Conservation (phyloP, 2,329 filamentous ascomycete species). For the Phoma sp. region DNA sequence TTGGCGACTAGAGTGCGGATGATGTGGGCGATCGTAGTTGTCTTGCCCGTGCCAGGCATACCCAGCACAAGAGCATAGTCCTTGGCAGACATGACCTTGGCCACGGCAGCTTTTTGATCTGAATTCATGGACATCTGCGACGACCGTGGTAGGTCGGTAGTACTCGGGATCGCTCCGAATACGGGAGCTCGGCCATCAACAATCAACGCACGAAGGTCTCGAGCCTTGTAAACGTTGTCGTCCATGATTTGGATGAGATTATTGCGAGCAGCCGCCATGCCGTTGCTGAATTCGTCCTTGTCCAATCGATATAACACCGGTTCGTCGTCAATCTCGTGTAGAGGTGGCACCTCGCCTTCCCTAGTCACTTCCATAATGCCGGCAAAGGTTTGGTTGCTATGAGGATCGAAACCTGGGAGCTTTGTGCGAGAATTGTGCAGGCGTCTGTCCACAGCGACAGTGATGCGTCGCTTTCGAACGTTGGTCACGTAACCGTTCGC, state of each 20-base stretch:
- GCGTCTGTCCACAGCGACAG: constrained; percentile 87
- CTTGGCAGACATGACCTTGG: constrained; percentile 93
- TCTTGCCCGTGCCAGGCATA: constrained; percentile 98
- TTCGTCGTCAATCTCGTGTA: constrained; percentile 55
- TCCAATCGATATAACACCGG: constrained; percentile 83
- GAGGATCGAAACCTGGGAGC: constrained; percentile 76
- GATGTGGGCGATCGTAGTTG: constrained; percentile 96
- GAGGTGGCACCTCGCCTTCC: constrained; percentile 52
- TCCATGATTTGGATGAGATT: constrained; percentile 94
- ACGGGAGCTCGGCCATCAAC: constrained; percentile 76
- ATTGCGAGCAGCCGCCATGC: constrained; percentile 93
- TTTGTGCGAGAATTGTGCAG: constrained; percentile 85
- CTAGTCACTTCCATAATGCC: constrained; percentile 87
- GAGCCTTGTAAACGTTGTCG: constrained; percentile 73
- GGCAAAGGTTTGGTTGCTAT: constrained; percentile 82
- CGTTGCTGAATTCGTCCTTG: constrained; percentile 98
- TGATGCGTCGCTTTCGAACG: constrained; percentile 77
- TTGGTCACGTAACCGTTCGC: constrained; percentile 89
- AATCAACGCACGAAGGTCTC: constrained; percentile 78
- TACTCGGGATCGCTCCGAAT: constrained; percentile 73
- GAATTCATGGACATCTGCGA: constrained; percentile 76
- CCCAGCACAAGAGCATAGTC: constrained; percentile 97
- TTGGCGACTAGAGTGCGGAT: constrained; percentile 88
- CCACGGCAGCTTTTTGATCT: constrained; percentile 85
- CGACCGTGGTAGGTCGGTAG: constrained; percentile 62